These are phyloP conservation scores for Gymnopus androsaceus DNA, from an alignment of 1,284 basidiomycete species.

Conservation along the genomic window DNA sequence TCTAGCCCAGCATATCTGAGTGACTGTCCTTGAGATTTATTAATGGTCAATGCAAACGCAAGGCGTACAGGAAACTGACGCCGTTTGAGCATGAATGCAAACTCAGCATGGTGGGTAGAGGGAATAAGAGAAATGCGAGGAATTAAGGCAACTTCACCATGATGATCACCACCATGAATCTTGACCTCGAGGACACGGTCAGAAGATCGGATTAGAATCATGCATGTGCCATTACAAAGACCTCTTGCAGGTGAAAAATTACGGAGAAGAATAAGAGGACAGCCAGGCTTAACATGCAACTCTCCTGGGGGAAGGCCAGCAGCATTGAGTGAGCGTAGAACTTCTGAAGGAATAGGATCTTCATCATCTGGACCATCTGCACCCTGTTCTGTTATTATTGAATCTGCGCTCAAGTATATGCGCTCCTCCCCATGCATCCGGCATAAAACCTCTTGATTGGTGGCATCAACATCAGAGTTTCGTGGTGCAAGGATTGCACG, in stretches of 20 bases:
- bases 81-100: constrained; percentile 26
- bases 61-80: constrained; percentile 32
- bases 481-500: no score
- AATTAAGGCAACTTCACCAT: constrained; percentile 32
- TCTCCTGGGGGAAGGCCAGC: no score
- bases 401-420: no score
- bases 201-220: constrained; percentile 23
- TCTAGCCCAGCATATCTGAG: constrained; percentile 30
- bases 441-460: no score
- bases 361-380: no score
- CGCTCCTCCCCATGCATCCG: no score
- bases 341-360: no score
- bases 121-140: constrained; percentile 31
- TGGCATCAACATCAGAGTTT: no score
- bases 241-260: constrained; percentile 35
- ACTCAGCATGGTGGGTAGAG: constrained; percentile 12
- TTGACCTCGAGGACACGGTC: constrained; percentile 28
- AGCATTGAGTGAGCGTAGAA: no score
- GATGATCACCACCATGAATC: constrained; percentile 29
- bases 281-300: constrained; percentile 26
- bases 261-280: constrained; percentile 36
- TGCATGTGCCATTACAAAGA: constrained; percentile 39
- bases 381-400: no score
- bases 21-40: constrained; percentile 42
- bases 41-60: constrained; percentile 40